A percentile compares a stretch with the other conserved stretches of the same genome.
Conservation (phyloP, 2,329 filamentous ascomycete genomes). For the Trichoderma koningiopsis region DNA sequence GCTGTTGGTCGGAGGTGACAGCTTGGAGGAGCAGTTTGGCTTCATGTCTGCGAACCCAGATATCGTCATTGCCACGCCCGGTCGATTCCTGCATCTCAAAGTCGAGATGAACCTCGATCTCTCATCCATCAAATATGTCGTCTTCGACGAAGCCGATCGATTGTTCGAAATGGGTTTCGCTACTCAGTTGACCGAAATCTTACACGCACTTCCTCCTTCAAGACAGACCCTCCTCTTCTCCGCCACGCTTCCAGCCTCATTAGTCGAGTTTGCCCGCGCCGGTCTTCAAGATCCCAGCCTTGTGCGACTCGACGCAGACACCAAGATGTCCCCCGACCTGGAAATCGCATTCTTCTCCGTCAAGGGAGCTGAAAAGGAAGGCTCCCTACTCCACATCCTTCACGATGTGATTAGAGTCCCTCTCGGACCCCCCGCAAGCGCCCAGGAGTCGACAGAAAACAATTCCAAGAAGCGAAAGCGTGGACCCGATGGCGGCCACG, state of each 20-base stretch:
- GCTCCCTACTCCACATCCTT: slow-evolving; percentile 82
- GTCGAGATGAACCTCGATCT: slow-evolving; percentile 94
- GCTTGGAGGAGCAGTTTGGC: slow-evolving; percentile 90
- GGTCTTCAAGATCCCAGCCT: slow-evolving; percentile 90
- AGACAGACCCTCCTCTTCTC: slow-evolving; percentile 94
- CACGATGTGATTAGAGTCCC: slow-evolving; percentile 94
- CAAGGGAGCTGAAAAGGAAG: slow-evolving; percentile 92
- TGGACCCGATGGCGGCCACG: slow-evolving; percentile 51
- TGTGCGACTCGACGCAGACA: slow-evolving; percentile 88
- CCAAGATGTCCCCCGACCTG: slow-evolving; percentile 94
- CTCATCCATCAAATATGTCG: slow-evolving; percentile 89
- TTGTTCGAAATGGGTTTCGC: slow-evolving; percentile 99
- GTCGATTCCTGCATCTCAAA: slow-evolving; percentile 93
- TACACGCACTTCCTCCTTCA: slow-evolving; percentile 79
- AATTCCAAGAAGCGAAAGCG: slow-evolving; percentile 74
- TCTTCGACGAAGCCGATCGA: slow-evolving; percentile 96
- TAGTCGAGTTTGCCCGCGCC: slow-evolving; percentile 94
- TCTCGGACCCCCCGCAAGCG: slow-evolving; percentile 59
- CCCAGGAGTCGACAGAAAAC: slow-evolving; percentile 49
- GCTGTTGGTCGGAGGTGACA: slow-evolving; percentile 90
- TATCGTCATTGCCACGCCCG: slow-evolving; percentile 94
- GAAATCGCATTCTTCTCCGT: slow-evolving; percentile 93
- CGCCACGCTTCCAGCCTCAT: slow-evolving; percentile 86
- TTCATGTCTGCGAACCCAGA: slow-evolving; percentile 94
- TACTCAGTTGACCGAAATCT: slow-evolving; percentile 87